Evolutionary conservation across 148 eudicot species (phyloP), one percentile per base, ranked within the genome.

Genomic region (Oxyria digyna): DNA sequence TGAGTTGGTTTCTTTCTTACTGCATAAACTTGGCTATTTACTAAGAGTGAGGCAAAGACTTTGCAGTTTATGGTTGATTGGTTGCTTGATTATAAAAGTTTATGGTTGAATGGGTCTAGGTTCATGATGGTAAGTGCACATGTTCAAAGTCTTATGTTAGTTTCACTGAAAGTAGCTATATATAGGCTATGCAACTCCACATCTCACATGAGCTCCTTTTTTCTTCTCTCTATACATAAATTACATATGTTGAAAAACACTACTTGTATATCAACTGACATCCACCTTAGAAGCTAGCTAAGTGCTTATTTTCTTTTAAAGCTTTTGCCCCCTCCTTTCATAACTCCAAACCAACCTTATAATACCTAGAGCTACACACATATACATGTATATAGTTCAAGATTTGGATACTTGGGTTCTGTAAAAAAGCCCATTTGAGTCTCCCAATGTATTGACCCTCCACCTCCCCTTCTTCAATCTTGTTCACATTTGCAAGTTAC

Each of bases 391-490:
- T 49, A 18, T 49, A 55, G 33, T 55, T 55, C 33, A 55, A 55
- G 63, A 27, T 55, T 55, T 49, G 57, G 57, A 20, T 49, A 24
- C 20, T 49, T 21, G 57, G 57, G 26, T 12, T 8, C 11, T 23
- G 31, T 52, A 46, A 52, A 52, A 49, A 52, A 52, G 27, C 29
- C 24, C 62, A 45, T 21, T 52, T 23, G 62, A 52, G 62, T 24
- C 31, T 52, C 62, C 62, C 62, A 52, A 52, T 52, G 62, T 52
- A 24, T 52, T 52, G 62, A 52, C 62, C 27, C 62, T 52, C 62
- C 31, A 20, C 9, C 26, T 26, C 57, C 15, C 62, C 1, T 21
- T 52, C 31, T 52, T 52, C 2, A 52, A 23, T 52, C 62, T 52
- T 21, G 62, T 52, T 24, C 62, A 52, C 62, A 52, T 52, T 52